Base-by-base conservation (phyloP, 306 rosid genomes). In the Prunus mume region DNA sequence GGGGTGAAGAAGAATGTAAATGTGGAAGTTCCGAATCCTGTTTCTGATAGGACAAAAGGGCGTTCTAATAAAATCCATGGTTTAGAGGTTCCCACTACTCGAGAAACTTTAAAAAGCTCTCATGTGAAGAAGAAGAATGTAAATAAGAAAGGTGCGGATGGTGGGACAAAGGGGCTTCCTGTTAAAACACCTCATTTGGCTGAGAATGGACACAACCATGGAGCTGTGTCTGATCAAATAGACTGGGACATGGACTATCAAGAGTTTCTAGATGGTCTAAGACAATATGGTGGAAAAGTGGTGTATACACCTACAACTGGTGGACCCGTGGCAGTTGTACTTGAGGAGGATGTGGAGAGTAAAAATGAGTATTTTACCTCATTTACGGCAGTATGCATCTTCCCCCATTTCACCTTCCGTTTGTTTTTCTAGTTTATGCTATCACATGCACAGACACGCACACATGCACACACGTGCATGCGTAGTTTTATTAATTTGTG, bases 371-470 rank as follows among this genome's bases (percentile, higher is more conserved):
- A 61, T 52, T 51, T 18, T 78, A 60, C 81, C 43, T 83, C 92
- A 20, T 84, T 77, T 25, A 54, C 71, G 12, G 62, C 64, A 69
- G 96, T 88, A 85, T 61, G 87, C 80, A 68, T 73, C 47, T 80
- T 76, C 73, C 65, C 34, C 63, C 64, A 9, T 66, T 75, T 49
- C 78, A 8, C 47, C 64, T 56, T 18, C 58, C 67, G 56, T 66
- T 47, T 62, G 28, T 34, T 32, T 66, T 34, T 77, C 65, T 72
- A 50, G 25, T 71, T 71, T 75, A 19, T 68, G 49, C 7, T 3
- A 18, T 45, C 58, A 77, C 60, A 20, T 12, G 14, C 68, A 25
- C 12, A 18, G 17, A 38, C 79, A 20, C 15, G 47, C 73, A 76
- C 47, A 8, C 17, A 45, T 70, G 25, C 2, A 19, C 10, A 8